Conservation (phyloP, 1,139 yeast species). For the Oligophagozyma castellii region DNA sequence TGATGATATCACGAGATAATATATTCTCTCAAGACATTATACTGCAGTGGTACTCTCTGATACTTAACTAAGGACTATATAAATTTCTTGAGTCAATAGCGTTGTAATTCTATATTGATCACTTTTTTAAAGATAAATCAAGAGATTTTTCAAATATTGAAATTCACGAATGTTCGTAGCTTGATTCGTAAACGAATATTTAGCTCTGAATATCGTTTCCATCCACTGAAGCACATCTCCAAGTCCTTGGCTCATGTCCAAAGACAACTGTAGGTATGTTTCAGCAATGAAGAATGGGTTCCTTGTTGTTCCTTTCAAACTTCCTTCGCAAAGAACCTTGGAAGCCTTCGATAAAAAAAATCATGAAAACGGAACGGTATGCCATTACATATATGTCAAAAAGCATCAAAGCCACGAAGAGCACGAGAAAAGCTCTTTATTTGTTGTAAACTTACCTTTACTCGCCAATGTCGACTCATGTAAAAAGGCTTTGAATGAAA, state of each 20-base stretch:
- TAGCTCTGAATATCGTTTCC: no score
- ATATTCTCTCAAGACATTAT: not conserved
- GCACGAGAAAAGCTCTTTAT: conserved; percentile 33
- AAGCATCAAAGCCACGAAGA: conserved; percentile 40
- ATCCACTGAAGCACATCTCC: no score
- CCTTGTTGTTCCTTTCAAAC: conserved; percentile 25
- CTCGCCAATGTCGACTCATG: conserved; percentile 39
- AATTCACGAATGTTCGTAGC: no score
- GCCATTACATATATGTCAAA: conserved; percentile 45
- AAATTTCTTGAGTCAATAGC: no score
- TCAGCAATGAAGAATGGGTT: conserved; percentile 29
- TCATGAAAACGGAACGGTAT: conserved; percentile 8
- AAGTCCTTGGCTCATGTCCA: no score
- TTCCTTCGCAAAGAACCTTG: conserved; percentile 18
- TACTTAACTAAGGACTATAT: no score
- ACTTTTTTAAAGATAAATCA: no score
- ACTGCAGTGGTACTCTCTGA: not conserved
- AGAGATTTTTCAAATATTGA: no score
- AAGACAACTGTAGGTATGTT: no score
- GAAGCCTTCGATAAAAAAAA: conserved; percentile 5
- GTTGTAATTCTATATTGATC: no score
- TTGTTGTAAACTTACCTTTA: conserved; percentile 66
- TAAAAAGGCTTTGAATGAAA: conserved; percentile 43
- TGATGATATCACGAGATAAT: not conserved
- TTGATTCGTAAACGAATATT: no score